Conservation (phyloP, 1,284 basidiomycete species). For the Cystobasidium pallidum region DNA sequence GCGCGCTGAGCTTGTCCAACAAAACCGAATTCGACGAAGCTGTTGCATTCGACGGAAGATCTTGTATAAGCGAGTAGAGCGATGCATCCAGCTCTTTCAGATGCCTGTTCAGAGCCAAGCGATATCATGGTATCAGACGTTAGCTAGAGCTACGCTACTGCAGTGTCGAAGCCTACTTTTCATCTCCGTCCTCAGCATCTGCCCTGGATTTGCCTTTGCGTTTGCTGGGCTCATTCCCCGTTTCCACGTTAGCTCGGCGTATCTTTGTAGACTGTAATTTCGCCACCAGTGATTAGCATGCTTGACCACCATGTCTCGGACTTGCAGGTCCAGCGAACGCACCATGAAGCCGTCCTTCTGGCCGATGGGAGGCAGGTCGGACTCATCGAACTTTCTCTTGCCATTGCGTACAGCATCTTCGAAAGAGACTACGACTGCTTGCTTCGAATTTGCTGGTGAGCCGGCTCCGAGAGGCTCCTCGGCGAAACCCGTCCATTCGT, state of each 20-base stretch:
- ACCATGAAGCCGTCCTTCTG: slow-evolving; percentile 36
- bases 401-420: slow-evolving; percentile 7
- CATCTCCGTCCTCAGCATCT: slow-evolving; percentile 27
- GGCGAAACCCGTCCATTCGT: slow-evolving; percentile 24
- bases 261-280: slow-evolving; percentile 34
- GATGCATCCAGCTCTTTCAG: slow-evolving; percentile 42
- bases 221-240: slow-evolving; percentile 5
- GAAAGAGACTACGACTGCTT: slow-evolving; percentile 19
- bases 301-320: background rate
- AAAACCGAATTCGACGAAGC: slow-evolving; percentile 9
- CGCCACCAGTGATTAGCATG: background rate
- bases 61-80: slow-evolving; percentile 30
- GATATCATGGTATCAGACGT: background rate
- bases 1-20: slow-evolving; percentile 4
- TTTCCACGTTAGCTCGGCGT: slow-evolving; percentile 4
- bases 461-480: background rate
- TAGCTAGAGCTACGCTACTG: background rate
- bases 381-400: slow-evolving; percentile 20
- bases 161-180: slow-evolving; percentile 17
- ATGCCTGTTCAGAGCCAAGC: slow-evolving; percentile 5
- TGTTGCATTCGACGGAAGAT: slow-evolving; percentile 29
- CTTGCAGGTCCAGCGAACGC: background rate
- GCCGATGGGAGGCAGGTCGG: background rate
- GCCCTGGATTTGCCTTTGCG: slow-evolving; percentile 28
- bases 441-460: slow-evolving; percentile 10